phyloP scores from a whole-genome alignment of 768 basidiomycete genomes.

The Russula sp. region DNA sequence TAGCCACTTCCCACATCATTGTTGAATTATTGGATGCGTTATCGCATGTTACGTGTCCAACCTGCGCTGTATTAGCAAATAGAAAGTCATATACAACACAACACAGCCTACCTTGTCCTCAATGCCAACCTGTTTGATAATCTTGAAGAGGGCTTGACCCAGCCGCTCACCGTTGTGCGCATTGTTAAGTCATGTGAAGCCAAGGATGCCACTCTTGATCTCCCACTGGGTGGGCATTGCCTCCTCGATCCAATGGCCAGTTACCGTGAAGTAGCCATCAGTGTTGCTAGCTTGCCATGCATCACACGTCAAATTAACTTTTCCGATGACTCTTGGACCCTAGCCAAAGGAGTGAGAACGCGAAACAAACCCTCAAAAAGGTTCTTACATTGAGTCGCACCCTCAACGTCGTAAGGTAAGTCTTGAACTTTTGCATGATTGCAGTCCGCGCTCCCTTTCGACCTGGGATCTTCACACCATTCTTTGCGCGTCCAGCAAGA shows the following conservation, averaged over 20 bases:
- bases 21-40: background rate
- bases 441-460: conserved; percentile 27
- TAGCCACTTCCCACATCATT: background rate
- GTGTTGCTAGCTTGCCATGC: conserved; percentile 5
- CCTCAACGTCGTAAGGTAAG: conserved; percentile 10
- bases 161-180: conserved; percentile 22
- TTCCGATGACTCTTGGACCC: conserved; percentile 18
- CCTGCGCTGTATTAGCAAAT: no score
- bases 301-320: conserved; percentile 1
- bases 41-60: background rate
- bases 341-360: background rate
- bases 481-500: conserved; percentile 26
- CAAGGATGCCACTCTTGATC: background rate
- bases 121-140: conserved; percentile 29
- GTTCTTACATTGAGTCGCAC: conserved; percentile 25
- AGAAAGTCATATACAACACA: background rate
- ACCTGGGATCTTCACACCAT: conserved; percentile 35
- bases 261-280: background rate
- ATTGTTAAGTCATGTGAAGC: conserved; percentile 10
- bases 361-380: background rate
- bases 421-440: conserved; percentile 31
- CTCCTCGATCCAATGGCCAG: background rate
- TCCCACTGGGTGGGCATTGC: background rate
- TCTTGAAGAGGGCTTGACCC: conserved; percentile 36
- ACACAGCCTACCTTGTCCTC: conserved; percentile 29